phyloP scores from a whole-genome alignment of 805 yeast genomes.

The Lipomyces starkeyi region DNA sequence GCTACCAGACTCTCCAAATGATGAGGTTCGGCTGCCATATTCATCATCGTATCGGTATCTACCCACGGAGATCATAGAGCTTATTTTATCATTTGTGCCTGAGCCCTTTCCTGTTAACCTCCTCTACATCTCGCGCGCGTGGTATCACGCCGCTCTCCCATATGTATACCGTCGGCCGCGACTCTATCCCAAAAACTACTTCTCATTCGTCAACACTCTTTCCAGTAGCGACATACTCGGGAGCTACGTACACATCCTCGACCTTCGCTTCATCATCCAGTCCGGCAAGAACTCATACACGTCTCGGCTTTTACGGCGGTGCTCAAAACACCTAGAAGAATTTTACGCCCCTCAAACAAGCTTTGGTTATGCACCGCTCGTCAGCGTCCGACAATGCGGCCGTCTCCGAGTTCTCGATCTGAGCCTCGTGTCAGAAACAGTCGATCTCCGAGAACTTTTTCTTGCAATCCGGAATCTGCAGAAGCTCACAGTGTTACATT shows the following conservation, averaged over 20 bases:
- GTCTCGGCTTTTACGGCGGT: slow-evolving; percentile 79
- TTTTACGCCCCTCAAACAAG: slow-evolving; percentile 94
- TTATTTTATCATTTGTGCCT: slow-evolving; percentile 80
- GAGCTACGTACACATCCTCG: slow-evolving; percentile 65
- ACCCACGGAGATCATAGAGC: slow-evolving; percentile 75
- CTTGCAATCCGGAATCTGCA: slow-evolving; percentile 68
- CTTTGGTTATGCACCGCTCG: slow-evolving; percentile 88
- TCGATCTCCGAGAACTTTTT: slow-evolving; percentile 80
- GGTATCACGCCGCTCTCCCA: slow-evolving; percentile 68
- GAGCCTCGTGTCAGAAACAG: slow-evolving; percentile 87
- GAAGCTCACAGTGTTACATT: slow-evolving; percentile 73
- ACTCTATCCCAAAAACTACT: slow-evolving; percentile 70
- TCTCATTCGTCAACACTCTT: slow-evolving; percentile 66
- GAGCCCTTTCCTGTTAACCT: slow-evolving; percentile 51
- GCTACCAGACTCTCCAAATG: slow-evolving; percentile 11
- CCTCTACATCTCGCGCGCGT: slow-evolving; percentile 57
- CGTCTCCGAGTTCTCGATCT: slow-evolving; percentile 71
- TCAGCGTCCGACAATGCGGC: slow-evolving; percentile 76
- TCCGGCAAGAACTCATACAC: slow-evolving; percentile 91
- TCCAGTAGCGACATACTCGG: slow-evolving; percentile 57
- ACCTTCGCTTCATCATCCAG: slow-evolving; percentile 81
- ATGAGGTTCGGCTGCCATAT: slow-evolving; percentile 48
- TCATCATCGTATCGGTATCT: slow-evolving; percentile 70
- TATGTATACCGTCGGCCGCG: slow-evolving; percentile 67
- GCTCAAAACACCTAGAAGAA: slow-evolving; percentile 64